Conservation (phyloP, 163 green algal genomes). For the Chlorella variabilis region DNA sequence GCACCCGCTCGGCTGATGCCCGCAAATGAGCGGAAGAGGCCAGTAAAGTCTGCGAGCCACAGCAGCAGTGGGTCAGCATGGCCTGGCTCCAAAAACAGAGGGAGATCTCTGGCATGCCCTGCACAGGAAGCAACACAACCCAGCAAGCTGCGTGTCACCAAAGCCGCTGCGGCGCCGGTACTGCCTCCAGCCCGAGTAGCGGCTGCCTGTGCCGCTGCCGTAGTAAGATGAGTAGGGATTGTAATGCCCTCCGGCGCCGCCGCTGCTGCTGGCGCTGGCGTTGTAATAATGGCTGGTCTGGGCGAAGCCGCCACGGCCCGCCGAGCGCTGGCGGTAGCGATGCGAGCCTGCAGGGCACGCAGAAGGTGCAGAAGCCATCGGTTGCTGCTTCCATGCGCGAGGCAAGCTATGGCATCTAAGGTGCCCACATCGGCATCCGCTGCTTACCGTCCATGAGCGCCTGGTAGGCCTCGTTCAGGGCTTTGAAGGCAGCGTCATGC, state of each 20-base stretch:
- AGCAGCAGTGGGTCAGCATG: background rate
- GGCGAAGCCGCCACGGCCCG: background rate
- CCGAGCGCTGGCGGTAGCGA: no score
- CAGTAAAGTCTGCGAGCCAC: conserved; percentile 19
- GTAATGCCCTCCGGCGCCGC: background rate
- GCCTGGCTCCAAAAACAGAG: no score
- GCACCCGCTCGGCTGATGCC: background rate
- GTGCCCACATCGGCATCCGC: no score
- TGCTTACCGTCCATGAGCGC: conserved; percentile 33
- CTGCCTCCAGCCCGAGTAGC: conserved; percentile 3
- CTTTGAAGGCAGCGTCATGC: conserved; percentile 30
- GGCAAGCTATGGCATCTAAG: no score
- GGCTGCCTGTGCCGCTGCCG: background rate
- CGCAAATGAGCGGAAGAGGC: conserved; percentile 18
- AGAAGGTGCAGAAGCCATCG: no score
- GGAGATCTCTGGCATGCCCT: no score
- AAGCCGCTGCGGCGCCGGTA: conserved; percentile 9
- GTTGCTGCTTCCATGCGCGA: no score
- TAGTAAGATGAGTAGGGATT: conserved; percentile 1
- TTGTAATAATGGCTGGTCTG: background rate
- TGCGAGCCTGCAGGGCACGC: no score
- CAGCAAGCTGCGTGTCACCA: conserved; percentile 4
- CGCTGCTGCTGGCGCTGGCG: background rate
- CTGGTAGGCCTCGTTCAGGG: conserved; percentile 48
- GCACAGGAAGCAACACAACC: background rate